Base-by-base conservation (phyloP, 495 filamentous ascomycete genomes). In the Daldinia childiae region DNA sequence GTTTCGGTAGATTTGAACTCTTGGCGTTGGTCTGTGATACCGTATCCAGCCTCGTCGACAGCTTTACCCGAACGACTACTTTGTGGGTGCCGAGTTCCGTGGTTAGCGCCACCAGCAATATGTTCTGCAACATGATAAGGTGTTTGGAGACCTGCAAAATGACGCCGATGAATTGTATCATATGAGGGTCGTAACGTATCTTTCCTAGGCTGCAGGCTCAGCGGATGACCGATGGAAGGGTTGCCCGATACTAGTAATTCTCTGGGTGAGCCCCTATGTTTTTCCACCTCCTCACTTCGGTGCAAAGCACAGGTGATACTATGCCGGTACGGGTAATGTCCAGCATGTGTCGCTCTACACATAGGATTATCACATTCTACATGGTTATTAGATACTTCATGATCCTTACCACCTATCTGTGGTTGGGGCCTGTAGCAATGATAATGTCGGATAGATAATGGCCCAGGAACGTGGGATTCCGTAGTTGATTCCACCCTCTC, bases 281-380 rank as follows among this genome's bases (percentile, higher is more conserved):
- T 74, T 27, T 71, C 68, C 15, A 68, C 71, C 38, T 73, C 72
- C 41, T 78, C 73, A 61, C 62, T 66, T 59, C 71, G 69, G 62
- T 62, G 30, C 36, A 64, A 58, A 19, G 58, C 54, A 56, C 73
- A 81, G 11, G 68, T 63, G 38, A 72, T 66, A 27, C 72, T 72
- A 62, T 79, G 77, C 12, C 77, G 72, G 65, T 74, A 78, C 6
- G 77, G 77, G 57, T 77, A 71, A 68, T 79, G 74, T 3, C 76
- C 75, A 5, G 61, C 51, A 62, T 81, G 76, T 32, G 72, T 79
- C 39, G 80, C 67, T 54, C 68, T 75, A 45, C 77, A 78, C 50
- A 64, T 69, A 0, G 74, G 70, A 61, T 77, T 68, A 32, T 71
- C 73, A 63, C 77, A 81, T 30, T 76, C 74, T 19, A 60, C 50